These are phyloP conservation scores for Glaciozyma martinii DNA, from an alignment of 768 basidiomycete species.

Conservation along the genomic window DNA sequence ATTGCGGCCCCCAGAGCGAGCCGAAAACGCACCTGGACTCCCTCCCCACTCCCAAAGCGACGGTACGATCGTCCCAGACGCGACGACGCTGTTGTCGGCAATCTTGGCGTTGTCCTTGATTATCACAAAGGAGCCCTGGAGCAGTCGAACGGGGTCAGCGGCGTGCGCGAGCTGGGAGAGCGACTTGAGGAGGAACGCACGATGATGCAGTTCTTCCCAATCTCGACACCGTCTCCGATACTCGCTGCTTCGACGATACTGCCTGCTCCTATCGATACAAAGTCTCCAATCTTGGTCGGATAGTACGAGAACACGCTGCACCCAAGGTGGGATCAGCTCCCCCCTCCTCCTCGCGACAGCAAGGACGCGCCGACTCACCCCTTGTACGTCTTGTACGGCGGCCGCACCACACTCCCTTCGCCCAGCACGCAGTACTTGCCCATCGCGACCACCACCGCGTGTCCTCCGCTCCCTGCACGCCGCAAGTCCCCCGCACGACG, in stretches of 20 bases:
- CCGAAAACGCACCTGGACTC: conserved; percentile 64
- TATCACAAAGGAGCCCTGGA: conserved; percentile 93
- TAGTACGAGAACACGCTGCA: conserved; percentile 58
- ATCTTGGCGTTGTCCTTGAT: conserved; percentile 92
- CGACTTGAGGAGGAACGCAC: conserved; percentile 47
- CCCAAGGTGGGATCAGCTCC: neutral
- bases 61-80: conserved; percentile 86
- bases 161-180: neutral
- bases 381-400: conserved; percentile 43
- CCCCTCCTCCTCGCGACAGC: neutral
- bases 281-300: conserved; percentile 92
- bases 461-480: conserved; percentile 46
- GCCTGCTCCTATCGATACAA: conserved; percentile 85
- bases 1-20: neutral
- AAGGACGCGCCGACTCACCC: conserved; percentile 38
- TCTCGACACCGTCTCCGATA: conserved; percentile 87
- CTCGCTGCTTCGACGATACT: conserved; percentile 87
- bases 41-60: conserved; percentile 76
- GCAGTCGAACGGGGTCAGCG: neutral
- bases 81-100: conserved; percentile 78
- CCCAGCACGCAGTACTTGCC: conserved; percentile 89
- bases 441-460: conserved; percentile 74
- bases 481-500: conserved; percentile 85
- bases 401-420: conserved; percentile 71
- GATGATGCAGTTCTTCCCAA: conserved; percentile 91